Percentiles rank a stretch among this genome's conserved stretches.
Conservation (phyloP, 441 rosid genomes). For the Brassica hybrid region DNA sequence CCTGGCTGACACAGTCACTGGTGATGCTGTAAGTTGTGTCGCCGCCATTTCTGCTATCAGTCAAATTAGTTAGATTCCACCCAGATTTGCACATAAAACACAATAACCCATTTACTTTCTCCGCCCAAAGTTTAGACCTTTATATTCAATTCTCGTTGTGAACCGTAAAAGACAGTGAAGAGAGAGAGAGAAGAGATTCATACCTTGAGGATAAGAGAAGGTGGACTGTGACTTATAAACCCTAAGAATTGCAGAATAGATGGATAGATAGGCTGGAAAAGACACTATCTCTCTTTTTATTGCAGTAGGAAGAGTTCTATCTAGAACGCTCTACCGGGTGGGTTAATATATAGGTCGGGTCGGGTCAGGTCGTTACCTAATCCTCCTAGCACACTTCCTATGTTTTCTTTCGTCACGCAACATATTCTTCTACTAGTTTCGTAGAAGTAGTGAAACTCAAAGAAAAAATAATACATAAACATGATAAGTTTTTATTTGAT, state of each 20-base stretch:
- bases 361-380: slow-evolving; percentile 31
- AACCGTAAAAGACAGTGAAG: not conserved
- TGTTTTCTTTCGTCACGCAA: slow-evolving; percentile 1
- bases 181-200: slow-evolving; percentile 19
- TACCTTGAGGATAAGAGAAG: slow-evolving; percentile 36
- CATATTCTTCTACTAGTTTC: not conserved
- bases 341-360: slow-evolving; percentile 8
- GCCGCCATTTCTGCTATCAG: slow-evolving; percentile 68
- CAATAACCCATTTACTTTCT: slow-evolving; percentile 18
- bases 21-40: slow-evolving; percentile 72
- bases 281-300: slow-evolving; percentile 23
- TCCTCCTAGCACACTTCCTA: slow-evolving; percentile 15
- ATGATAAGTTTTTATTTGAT: no score
- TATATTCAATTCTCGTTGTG: not conserved
- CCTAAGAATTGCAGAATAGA: slow-evolving; percentile 36
- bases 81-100: slow-evolving; percentile 13
- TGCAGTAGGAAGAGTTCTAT: slow-evolving; percentile 4
- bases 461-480: no score
- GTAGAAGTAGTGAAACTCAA: no score
- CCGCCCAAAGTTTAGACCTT: slow-evolving; percentile 22
- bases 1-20: slow-evolving; percentile 61
- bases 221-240: slow-evolving; percentile 5
- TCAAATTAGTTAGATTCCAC: not conserved
- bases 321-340: slow-evolving; percentile 39
- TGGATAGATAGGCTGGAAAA: slow-evolving; percentile 4